These are phyloP conservation scores for Cystofilobasidium capitatum DNA, from an alignment of 768 basidiomycete genomes.

Conservation along the genomic window DNA sequence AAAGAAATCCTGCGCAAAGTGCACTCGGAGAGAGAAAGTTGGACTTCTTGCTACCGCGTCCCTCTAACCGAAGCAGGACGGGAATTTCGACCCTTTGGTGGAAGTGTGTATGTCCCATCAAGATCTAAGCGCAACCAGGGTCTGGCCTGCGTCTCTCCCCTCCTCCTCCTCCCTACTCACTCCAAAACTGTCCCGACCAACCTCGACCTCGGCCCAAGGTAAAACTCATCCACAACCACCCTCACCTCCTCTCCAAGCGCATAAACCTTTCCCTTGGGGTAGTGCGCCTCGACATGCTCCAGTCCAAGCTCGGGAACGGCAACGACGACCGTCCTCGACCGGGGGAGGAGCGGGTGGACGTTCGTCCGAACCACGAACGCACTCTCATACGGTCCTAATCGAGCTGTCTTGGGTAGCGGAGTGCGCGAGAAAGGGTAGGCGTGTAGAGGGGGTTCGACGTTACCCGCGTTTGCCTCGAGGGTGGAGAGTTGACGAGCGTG, in stretches of 20 bases:
- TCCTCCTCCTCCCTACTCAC: no score
- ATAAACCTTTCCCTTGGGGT: constrained; percentile 9
- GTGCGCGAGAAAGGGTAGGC: not conserved
- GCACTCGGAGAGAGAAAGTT: no score
- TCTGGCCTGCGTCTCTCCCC: no score
- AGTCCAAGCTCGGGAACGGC: constrained; percentile 9
- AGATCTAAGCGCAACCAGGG: no score
- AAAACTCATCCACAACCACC: constrained; percentile 5
- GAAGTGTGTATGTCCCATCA: no score
- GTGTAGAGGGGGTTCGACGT: not conserved
- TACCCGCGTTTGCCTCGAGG: not conserved
- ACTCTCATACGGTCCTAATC: constrained; percentile 10
- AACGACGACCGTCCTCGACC: constrained; percentile 4
- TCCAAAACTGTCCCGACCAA: constrained; percentile 8
- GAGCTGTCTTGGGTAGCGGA: not conserved
- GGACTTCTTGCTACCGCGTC: no score
- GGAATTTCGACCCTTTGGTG: no score
- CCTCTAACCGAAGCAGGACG: no score
- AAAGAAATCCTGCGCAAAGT: no score
- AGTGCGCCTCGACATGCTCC: constrained; percentile 7
- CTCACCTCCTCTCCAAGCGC: constrained; percentile 8
- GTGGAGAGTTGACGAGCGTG: constrained; percentile 7
- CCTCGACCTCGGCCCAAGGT: not conserved
- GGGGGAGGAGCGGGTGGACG: not conserved
- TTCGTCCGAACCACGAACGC: not conserved